Evolutionary conservation across 2,329 filamentous ascomycete species (phyloP).

Genomic region (Colletotrichum scovillei): DNA sequence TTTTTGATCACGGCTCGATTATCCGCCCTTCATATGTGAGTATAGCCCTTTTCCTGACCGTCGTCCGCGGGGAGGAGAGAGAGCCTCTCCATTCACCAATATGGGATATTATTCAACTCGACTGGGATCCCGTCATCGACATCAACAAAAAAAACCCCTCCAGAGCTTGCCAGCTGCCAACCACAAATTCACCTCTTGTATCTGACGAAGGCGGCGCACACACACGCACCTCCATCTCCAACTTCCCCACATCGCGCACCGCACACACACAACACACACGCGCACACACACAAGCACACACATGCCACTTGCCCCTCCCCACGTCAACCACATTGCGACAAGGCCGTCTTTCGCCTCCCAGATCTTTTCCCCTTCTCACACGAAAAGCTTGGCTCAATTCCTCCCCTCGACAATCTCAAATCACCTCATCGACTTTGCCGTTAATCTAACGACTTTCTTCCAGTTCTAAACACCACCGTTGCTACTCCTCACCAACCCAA

Average conservation of each 20-base stretch:
- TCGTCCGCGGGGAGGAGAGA: not conserved
- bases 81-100: not conserved
- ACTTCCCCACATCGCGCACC: constrained; percentile 35
- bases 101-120: not conserved
- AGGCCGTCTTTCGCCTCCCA: constrained; percentile 9
- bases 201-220: constrained; percentile 5
- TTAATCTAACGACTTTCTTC: constrained; percentile 12
- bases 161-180: not conserved
- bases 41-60: not conserved
- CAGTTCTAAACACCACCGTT: constrained; percentile 11
- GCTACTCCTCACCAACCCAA: constrained; percentile 12
- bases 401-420: constrained; percentile 1
- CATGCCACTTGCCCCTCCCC: constrained; percentile 38
- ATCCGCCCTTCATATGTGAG: constrained; percentile 16
- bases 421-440: not conserved
- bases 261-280: not conserved
- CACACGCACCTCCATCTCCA: constrained; percentile 30
- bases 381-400: constrained; percentile 25
- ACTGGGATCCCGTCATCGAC: not conserved
- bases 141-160: not conserved
- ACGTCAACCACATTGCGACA: constrained; percentile 22
- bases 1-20: constrained; percentile 12
- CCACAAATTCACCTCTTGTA: constrained; percentile 2
- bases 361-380: constrained; percentile 10
- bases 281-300: constrained; percentile 6